These are phyloP conservation scores for Agroathelia rolfsii DNA, from an alignment of 1,284 basidiomycete species.

Conservation along the genomic window DNA sequence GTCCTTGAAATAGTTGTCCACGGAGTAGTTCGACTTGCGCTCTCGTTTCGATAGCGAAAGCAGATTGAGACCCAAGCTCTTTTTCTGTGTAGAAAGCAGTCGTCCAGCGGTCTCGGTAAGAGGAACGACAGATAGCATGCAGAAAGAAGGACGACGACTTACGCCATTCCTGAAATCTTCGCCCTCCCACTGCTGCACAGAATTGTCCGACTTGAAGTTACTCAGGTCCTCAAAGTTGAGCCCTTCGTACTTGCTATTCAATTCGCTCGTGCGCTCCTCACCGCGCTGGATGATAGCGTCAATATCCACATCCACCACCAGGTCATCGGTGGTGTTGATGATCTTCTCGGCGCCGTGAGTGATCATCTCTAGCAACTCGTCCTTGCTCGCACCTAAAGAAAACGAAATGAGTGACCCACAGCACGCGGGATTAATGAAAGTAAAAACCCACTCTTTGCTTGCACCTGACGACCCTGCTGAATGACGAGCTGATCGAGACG, in stretches of 20 bases:
- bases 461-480: conserved; percentile 82
- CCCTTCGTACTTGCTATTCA: conserved; percentile 89
- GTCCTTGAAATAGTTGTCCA: conserved; percentile 92
- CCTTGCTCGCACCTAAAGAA: conserved; percentile 77
- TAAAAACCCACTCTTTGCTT: conserved; percentile 44
- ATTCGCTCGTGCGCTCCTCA: conserved; percentile 82
- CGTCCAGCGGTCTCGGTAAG: too few relatives aligned
- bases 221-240: conserved; percentile 92
- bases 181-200: conserved; percentile 91
- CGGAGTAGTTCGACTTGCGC: conserved; percentile 92
- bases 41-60: conserved; percentile 94
- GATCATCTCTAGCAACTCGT: conserved; percentile 97
- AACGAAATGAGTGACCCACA: conserved; percentile 1
- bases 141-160: conserved; percentile 15
- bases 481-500: conserved; percentile 96
- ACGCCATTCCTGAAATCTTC: conserved; percentile 83
- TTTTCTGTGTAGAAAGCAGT: conserved; percentile 35
- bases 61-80: conserved; percentile 68
- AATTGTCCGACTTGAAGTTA: conserved; percentile 92
- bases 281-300: conserved; percentile 90
- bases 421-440: too few relatives aligned
- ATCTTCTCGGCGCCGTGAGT: conserved; percentile 97
- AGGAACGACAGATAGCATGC: too few relatives aligned
- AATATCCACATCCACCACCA: conserved; percentile 76
- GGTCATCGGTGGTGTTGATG: conserved; percentile 70